phyloP scores from a whole-genome alignment of 495 filamentous ascomycete species.

The Sphaerosporella brunnea region DNA sequence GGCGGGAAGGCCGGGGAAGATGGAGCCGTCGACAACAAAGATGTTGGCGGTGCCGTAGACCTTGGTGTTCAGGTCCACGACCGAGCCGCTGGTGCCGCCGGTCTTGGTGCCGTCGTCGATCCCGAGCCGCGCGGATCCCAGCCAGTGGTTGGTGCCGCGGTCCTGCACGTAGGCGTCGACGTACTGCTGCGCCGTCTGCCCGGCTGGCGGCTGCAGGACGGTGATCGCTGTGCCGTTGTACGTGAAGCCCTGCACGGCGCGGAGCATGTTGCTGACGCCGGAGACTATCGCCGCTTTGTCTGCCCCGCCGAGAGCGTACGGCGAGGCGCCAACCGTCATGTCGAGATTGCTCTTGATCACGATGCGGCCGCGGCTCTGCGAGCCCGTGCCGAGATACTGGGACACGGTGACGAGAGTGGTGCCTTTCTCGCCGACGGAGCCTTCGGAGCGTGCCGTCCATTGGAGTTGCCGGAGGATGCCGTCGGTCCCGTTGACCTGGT shows the following conservation, averaged over 20 bases:
- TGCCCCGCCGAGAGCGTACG: slow-evolving; percentile 37
- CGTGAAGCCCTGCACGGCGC: background rate
- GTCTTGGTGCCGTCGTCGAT: slow-evolving; percentile 42
- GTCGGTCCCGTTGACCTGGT: slow-evolving; percentile 28
- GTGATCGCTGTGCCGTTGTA: slow-evolving; percentile 36
- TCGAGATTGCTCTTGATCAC: slow-evolving; percentile 40
- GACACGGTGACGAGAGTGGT: slow-evolving; percentile 40
- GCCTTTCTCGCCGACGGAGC: slow-evolving; percentile 28
- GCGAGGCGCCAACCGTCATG: slow-evolving; percentile 36
- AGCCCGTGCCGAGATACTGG: slow-evolving; percentile 48
- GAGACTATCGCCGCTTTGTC: slow-evolving; percentile 34
- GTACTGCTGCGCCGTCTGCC: slow-evolving; percentile 36
- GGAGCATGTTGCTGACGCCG: slow-evolving; percentile 42
- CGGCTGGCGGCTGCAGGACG: slow-evolving; percentile 35
- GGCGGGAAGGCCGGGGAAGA: slow-evolving; percentile 44
- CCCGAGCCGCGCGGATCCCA: slow-evolving; percentile 47
- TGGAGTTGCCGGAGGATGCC: slow-evolving; percentile 49
- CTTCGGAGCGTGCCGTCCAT: slow-evolving; percentile 47
- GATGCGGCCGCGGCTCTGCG: slow-evolving; percentile 42
- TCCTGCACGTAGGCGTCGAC: slow-evolving; percentile 37
- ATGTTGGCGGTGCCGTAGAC: slow-evolving; percentile 58
- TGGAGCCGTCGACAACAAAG: slow-evolving; percentile 41
- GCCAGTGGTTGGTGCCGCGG: slow-evolving; percentile 54
- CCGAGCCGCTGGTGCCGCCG: slow-evolving; percentile 39
- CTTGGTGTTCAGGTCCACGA: slow-evolving; percentile 52